Evolutionary conservation across 1,139 yeast species (phyloP).

Genomic region (Lodderomyces jiufengensis): DNA sequence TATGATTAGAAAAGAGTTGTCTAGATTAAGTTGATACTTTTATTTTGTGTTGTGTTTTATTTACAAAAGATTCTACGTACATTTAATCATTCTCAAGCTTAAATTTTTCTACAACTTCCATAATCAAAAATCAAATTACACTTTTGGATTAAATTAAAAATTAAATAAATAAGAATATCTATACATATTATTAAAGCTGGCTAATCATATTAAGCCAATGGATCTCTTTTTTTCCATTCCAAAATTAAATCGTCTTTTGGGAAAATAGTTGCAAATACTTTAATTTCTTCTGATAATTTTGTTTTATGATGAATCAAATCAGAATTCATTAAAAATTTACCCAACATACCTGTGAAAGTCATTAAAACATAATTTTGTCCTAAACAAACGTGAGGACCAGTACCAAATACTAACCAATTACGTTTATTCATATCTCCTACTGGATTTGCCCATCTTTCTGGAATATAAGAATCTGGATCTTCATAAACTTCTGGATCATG

Average conservation of each 20-base stretch:
- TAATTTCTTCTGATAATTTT: conserved; percentile 80
- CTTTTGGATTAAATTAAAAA: no score
- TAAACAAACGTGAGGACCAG: conserved; percentile 94
- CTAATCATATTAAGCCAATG: no score
- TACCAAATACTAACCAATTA: conserved; percentile 95
- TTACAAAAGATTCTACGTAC: no score
- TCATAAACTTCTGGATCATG: conserved; percentile 97
- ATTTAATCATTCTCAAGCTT: no score
- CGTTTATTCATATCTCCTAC: conserved; percentile 58
- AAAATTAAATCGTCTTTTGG: conserved; percentile 91
- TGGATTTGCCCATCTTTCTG: conserved; percentile 81
- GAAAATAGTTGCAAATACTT: conserved; percentile 96
- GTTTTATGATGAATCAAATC: conserved; percentile 84
- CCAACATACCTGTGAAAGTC: conserved; percentile 84
- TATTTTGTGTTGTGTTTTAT: no score
- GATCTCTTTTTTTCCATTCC: conserved; percentile 63
- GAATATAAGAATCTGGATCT: conserved; percentile 88
- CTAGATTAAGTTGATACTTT: no score
- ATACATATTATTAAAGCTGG: no score
- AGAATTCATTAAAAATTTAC: conserved; percentile 77
- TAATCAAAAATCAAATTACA: no score
- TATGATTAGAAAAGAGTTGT: no score
- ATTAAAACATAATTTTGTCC: conserved; percentile 93
- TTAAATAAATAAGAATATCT: no score
- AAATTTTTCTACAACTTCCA: no score